Percentiles rank a stretch among this genome's conserved stretches.
These are phyloP conservation scores for Penicillium malachiteum DNA, from an alignment of 495 filamentous ascomycete genomes.

Conservation along the genomic window DNA sequence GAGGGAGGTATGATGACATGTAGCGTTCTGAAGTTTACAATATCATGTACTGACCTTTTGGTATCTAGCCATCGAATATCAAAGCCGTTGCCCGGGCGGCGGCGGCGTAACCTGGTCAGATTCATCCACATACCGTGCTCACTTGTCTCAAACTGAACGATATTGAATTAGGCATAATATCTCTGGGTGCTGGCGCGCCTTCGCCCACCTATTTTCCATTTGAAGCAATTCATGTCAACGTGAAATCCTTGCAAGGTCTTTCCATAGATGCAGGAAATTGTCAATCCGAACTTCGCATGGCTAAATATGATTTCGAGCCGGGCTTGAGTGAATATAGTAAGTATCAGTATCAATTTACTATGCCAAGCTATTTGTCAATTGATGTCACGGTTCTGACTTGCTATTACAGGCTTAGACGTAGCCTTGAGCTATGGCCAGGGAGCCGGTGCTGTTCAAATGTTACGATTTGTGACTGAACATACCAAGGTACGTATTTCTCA, in stretches of 20 bases:
- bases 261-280: neutral
- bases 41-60: neutral
- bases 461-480: slow-evolving; percentile 19
- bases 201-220: slow-evolving; percentile 13
- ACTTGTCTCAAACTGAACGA: neutral
- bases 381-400: too few relatives aligned
- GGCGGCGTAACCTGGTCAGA: neutral
- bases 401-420: neutral
- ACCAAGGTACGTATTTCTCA: slow-evolving; percentile 47
- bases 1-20: neutral
- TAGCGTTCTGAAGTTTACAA: too few relatives aligned
- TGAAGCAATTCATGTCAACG: slow-evolving; percentile 2
- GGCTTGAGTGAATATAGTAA: neutral
- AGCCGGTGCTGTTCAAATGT: slow-evolving; percentile 13
- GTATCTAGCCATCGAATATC: neutral
- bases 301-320: slow-evolving; percentile 9
- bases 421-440: slow-evolving; percentile 13
- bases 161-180: slow-evolving; percentile 5
- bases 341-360: neutral
- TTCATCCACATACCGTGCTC: neutral
- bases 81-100: slow-evolving; percentile 1
- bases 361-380: neutral
- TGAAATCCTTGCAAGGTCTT: neutral
- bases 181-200: slow-evolving; percentile 9
- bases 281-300: slow-evolving; percentile 1